Conservation (phyloP, 148 eudicot genomes). For the Nepenthes gracilis region DNA sequence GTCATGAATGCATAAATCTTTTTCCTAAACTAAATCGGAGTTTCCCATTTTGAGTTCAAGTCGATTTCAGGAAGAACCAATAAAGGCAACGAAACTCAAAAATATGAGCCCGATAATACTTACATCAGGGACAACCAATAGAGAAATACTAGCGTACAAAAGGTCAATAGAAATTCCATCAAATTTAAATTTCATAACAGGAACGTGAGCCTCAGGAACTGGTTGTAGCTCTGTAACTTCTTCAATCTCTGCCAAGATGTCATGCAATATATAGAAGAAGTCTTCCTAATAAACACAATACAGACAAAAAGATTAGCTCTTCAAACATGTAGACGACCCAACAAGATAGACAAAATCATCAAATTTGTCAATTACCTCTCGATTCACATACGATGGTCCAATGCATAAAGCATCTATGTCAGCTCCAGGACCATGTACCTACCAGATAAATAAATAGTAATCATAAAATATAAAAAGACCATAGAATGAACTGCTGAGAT, state of each 20-base stretch:
- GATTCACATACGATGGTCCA: conserved; percentile 72
- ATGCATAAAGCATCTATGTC: conserved; percentile 80
- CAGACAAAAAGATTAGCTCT: neutral
- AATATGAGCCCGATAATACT: conserved; percentile 11
- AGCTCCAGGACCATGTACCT: conserved; percentile 92
- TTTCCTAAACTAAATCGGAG: too few relatives aligned
- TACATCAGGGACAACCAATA: conserved; percentile 74
- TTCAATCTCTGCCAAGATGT: conserved; percentile 43
- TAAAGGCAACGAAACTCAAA: neutral
- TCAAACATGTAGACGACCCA: neutral
- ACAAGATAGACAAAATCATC: neutral
- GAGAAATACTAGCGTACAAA: conserved; percentile 65
- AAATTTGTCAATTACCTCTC: conserved; percentile 40
- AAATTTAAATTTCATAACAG: conserved; percentile 80
- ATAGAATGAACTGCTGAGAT: neutral
- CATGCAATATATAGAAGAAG: conserved; percentile 48
- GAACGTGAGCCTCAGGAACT: conserved; percentile 84
- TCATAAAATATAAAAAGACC: neutral
- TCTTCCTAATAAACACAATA: conserved; percentile 34
- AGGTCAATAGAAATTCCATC: conserved; percentile 77
- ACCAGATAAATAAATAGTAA: conserved; percentile 1
- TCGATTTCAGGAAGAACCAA: neutral
- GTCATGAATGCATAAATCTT: too few relatives aligned
- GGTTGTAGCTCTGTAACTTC: conserved; percentile 83
- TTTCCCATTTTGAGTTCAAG: neutral